A percentile compares a stretch with the other conserved stretches of the same genome.
Evolutionary conservation across 441 rosid genomes (phyloP).

Genomic region (Gossypium gossypioides): DNA sequence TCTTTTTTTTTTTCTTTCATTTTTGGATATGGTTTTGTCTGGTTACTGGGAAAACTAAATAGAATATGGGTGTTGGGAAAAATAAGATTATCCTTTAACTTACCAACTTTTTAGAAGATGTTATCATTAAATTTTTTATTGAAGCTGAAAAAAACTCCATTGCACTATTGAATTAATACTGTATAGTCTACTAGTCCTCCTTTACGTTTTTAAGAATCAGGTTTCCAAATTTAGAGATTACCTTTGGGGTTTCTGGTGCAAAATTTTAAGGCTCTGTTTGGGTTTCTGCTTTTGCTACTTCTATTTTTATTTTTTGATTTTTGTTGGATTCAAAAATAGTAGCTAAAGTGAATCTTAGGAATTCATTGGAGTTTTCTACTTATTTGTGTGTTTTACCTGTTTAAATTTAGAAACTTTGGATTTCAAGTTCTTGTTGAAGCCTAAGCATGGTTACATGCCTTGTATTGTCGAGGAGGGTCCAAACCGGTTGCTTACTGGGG

Average conservation of each 20-base stretch:
- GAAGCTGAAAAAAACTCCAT: neutral
- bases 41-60: neutral
- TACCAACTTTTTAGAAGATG: neutral
- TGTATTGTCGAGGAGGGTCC: slow-evolving; percentile 88
- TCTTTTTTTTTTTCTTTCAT: neutral
- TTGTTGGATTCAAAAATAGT: neutral
- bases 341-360: slow-evolving; percentile 1
- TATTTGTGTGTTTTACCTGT: neutral
- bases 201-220: neutral
- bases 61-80: neutral
- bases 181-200: neutral
- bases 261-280: neutral
- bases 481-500: slow-evolving; percentile 58
- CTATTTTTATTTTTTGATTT: neutral
- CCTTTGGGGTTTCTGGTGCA: neutral
- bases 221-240: neutral
- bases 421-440: slow-evolving; percentile 95
- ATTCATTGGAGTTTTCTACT: neutral
- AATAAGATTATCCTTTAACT: neutral
- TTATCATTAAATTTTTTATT: neutral
- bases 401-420: slow-evolving; percentile 67
- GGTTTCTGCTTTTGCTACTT: neutral
- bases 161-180: neutral
- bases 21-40: slow-evolving; percentile 7
- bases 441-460: slow-evolving; percentile 49